phyloP scores from a whole-genome alignment of 257 asterid genomes.

The Solanum corneliomulleri region DNA sequence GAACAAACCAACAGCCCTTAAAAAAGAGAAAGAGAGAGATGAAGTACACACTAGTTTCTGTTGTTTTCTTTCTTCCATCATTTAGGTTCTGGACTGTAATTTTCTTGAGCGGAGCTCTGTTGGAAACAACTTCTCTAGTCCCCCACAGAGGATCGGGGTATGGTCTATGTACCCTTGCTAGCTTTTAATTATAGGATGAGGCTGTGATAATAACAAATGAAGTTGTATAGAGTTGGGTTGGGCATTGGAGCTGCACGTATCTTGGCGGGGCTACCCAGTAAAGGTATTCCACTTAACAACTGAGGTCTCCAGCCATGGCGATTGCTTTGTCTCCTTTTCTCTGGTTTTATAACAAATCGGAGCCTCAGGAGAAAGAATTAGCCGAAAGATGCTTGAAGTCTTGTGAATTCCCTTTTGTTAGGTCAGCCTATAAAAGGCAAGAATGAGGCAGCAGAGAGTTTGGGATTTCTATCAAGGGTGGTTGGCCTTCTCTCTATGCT shows the following conservation, averaged over 20 bases:
- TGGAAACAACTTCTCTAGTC: neutral
- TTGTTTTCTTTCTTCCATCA: neutral
- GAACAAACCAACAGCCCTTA: conserved; percentile 7
- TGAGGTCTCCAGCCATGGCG: neutral
- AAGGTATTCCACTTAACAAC: neutral
- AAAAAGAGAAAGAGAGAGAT: neutral
- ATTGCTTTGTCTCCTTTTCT: neutral
- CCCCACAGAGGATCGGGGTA: neutral
- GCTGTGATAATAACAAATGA: neutral
- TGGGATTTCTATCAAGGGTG: conserved; percentile 26
- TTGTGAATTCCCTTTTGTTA: neutral
- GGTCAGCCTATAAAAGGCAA: neutral
- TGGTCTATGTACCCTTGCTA: neutral
- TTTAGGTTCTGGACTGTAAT: neutral
- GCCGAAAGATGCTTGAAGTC: neutral
- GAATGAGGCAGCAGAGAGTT: neutral
- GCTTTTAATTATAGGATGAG: neutral
- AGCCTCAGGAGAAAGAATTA: neutral
- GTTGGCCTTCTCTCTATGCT: conserved; percentile 39
- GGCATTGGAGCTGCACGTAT: neutral
- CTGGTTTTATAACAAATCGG: neutral
- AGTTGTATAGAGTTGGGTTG: neutral
- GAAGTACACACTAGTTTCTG: neutral
- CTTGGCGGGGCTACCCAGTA: neutral
- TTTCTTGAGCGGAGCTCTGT: neutral